A percentile compares a stretch with the other conserved stretches of the same genome.
These are phyloP conservation scores for Xylaria intraflava DNA, from an alignment of 495 filamentous ascomycete genomes.

Conservation along the genomic window DNA sequence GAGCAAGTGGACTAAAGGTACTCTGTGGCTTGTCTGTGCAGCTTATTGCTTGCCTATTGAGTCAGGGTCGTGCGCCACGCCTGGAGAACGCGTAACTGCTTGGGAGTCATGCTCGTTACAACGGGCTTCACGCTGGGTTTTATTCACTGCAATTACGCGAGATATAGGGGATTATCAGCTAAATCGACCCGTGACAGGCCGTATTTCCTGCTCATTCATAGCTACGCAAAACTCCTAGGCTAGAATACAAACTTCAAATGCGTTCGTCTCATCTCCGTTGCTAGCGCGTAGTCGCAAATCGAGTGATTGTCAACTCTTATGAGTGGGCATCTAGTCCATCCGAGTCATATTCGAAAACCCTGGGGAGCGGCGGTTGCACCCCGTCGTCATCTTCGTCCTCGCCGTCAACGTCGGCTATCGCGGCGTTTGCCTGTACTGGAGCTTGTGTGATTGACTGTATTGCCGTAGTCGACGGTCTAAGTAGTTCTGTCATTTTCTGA, in stretches of 20 bases:
- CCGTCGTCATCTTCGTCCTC: slow-evolving; percentile 8
- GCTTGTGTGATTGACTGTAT: not conserved
- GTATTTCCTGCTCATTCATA: not conserved
- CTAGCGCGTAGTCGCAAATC: not conserved
- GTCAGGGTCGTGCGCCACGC: slow-evolving; percentile 1
- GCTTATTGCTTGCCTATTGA: too few species aligned
- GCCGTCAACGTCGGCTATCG: not conserved
- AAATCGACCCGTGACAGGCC: too few species aligned
- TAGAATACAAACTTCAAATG: not conserved
- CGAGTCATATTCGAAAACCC: slow-evolving; percentile 7
- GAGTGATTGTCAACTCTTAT: not conserved
- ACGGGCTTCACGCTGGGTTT: too few species aligned
- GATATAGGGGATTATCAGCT: not conserved
- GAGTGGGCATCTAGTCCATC: slow-evolving; percentile 1
- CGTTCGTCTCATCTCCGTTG: not conserved
- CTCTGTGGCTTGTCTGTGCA: slow-evolving; percentile 8
- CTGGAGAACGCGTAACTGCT: not conserved
- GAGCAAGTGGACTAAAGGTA: not conserved
- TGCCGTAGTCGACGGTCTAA: slow-evolving; percentile 20
- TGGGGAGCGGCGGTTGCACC: not conserved
- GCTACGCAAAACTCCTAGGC: not conserved
- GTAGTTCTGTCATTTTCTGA: slow-evolving; percentile 49
- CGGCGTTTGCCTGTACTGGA: not conserved
- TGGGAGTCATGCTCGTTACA: too few species aligned
- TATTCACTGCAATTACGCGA: too few species aligned